Evolutionary conservation across 2,329 filamentous ascomycete genomes (phyloP).

Genomic region (Aciculosporium take): DNA sequence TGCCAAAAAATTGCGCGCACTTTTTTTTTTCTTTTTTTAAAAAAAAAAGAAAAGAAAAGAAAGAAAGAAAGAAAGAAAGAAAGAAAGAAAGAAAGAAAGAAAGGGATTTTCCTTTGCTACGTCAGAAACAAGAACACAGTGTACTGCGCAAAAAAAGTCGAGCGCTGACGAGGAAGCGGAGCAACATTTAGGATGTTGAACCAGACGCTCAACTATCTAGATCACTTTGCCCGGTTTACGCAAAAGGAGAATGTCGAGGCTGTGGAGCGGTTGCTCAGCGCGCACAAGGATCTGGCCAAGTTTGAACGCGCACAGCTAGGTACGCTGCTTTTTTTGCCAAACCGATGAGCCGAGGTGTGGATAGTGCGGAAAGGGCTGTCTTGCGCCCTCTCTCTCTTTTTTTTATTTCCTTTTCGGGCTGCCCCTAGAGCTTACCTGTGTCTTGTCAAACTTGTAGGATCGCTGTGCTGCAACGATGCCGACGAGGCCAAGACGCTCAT

Average conservation of each 20-base stretch:
- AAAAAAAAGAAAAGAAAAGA: background rate
- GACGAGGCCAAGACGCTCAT: constrained; percentile 97
- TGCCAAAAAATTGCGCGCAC: background rate
- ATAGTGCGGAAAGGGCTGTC: too few species aligned
- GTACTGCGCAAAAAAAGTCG: too few species aligned
- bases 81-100: too few species aligned
- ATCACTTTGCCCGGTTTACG: constrained; percentile 91
- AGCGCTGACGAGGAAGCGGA: constrained; percentile 6
- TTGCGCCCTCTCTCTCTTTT: background rate
- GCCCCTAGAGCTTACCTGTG: too few species aligned
- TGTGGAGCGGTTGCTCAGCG: constrained; percentile 74
- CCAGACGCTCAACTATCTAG: constrained; percentile 84
- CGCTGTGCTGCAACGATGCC: constrained; percentile 77
- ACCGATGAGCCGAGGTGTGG: background rate
- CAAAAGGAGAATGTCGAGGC: constrained; percentile 87
- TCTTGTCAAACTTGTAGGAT: constrained; percentile 39
- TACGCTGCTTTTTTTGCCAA: constrained; percentile 32
- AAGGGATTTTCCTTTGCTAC: too few species aligned
- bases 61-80: too few species aligned
- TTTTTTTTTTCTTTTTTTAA: background rate
- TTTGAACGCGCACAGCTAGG: constrained; percentile 91
- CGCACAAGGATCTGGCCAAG: constrained; percentile 66
- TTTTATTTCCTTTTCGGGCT: background rate
- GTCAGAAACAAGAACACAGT: too few species aligned
- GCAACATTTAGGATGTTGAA: constrained; percentile 48